Evolutionary conservation across 1,284 basidiomycete species (phyloP), one percentile per base, ranked within the genome.

Genomic region (Mycosarcoma mackinlayi): DNA sequence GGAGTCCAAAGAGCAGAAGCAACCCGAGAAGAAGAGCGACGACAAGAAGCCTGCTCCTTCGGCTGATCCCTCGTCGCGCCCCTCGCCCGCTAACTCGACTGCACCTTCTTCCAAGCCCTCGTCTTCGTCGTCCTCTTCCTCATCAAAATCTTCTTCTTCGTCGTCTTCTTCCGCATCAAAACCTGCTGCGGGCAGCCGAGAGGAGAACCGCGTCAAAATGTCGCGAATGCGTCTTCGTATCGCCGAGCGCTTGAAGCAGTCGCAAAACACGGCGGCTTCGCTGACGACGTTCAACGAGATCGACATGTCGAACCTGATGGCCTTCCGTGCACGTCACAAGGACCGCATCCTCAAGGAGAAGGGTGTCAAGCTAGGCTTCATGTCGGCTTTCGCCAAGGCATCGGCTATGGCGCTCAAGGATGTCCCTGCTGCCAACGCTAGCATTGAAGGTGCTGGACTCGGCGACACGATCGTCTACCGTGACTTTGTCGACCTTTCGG

Each of bases 231-330:
- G 95, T 65, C 87, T 92, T 76, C 92, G 95, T 69, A 98, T 98
- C 80, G 92, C 95, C 45, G 93, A 96, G 85, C 92, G 95, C 60
- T 88, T 98, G 83, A 98, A 98, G 87, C 92, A 97, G 84, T 96
- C 94, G 38, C 95, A 98, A 85, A 98, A 98, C 84, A 89, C 93
- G 13, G 96, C 95, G 10, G 95, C 95, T 42, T 94, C 93, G 59
- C 85, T 98, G 71, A 98, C 96, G 50, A 98, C 95, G 40, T 98
- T 98, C 88, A 98, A 98, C 86, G 95, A 98, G 86, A 93, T 98
- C 83, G 95, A 98, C 86, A 98, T 98, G 95, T 94, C 92, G 41
- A 90, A 90, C 42, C 85, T 98, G 67, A 92, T 98, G 87, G 90
- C 91, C 51, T 90, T 98, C 89, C 91, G 96, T 78, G 89, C 90